These are phyloP conservation scores for Colletotrichum ledebouriae DNA, from an alignment of 2,329 filamentous ascomycete species.

Conservation along the genomic window DNA sequence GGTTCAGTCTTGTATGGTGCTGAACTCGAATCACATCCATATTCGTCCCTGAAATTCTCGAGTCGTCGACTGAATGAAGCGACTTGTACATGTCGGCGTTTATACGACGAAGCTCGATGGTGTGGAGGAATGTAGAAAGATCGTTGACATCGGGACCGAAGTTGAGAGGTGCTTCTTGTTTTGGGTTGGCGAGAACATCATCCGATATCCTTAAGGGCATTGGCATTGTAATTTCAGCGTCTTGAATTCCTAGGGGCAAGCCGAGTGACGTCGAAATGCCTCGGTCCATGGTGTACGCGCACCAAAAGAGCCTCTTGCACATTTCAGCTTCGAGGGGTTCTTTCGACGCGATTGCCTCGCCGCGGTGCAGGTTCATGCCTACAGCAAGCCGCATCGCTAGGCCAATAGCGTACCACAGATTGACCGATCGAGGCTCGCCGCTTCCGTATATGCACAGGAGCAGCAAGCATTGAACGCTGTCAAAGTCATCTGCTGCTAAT, in stretches of 20 bases:
- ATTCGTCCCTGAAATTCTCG: neutral
- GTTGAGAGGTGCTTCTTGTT: neutral
- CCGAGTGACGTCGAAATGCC: constrained; percentile 47
- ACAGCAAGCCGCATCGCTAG: constrained; percentile 45
- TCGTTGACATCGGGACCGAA: constrained; percentile 30
- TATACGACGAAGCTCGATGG: constrained; percentile 46
- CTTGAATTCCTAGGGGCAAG: constrained; percentile 45
- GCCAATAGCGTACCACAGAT: constrained; percentile 46
- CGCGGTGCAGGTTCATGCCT: constrained; percentile 44
- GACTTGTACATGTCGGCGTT: constrained; percentile 45
- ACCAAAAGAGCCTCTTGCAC: constrained; percentile 48
- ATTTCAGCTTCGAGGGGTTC: constrained; percentile 45
- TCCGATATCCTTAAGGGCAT: constrained; percentile 41
- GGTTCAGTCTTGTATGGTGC: neutral
- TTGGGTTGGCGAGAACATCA: constrained; percentile 18
- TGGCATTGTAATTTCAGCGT: constrained; percentile 46
- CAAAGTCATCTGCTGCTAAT: constrained; percentile 43
- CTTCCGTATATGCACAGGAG: constrained; percentile 47
- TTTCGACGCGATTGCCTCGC: constrained; percentile 39
- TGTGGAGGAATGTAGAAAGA: constrained; percentile 47
- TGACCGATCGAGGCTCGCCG: constrained; percentile 47
- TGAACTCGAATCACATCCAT: constrained; percentile 18
- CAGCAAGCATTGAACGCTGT: constrained; percentile 47
- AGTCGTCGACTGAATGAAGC: constrained; percentile 41
- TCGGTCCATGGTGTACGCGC: constrained; percentile 47